phyloP scores from a whole-genome alignment of 108 stramenopile species.

The Nitzschia sp. region DNA sequence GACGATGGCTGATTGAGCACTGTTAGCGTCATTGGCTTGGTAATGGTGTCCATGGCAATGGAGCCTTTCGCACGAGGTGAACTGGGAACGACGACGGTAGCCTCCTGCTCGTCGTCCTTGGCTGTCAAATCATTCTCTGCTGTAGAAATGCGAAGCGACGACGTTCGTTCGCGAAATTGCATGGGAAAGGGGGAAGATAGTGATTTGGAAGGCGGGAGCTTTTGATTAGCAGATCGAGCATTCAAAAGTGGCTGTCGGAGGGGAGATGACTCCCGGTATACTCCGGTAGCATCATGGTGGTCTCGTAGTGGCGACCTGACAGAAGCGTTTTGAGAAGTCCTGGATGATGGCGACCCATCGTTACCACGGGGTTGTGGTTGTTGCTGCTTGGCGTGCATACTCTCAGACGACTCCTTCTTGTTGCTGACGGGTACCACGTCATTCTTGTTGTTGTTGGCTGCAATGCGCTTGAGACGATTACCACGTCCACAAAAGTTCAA shows the following conservation, averaged over 20 bases:
- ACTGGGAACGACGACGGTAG: not conserved
- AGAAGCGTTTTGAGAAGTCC: not conserved
- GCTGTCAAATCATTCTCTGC: not conserved
- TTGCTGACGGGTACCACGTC: no score
- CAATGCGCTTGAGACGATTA: conserved; percentile 6
- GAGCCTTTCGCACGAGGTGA: not conserved
- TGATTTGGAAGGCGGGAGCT: conserved; percentile 33
- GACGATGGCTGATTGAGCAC: not conserved
- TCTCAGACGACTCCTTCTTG: not conserved
- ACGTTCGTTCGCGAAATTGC: conserved; percentile 36
- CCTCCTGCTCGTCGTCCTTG: not conserved
- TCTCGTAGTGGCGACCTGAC: conserved; percentile 1
- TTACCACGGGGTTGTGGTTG: not conserved
- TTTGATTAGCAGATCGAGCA: conserved; percentile 21
- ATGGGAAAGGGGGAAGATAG: conserved; percentile 38
- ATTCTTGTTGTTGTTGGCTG: no score
- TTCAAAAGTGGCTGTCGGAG: not conserved
- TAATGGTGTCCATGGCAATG: conserved; percentile 16
- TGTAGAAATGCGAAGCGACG: conserved; percentile 6
- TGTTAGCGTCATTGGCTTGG: conserved; percentile 11
- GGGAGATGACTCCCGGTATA: not conserved
- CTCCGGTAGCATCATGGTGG: not conserved
- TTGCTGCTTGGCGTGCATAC: conserved; percentile 1
- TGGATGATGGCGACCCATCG: no score
- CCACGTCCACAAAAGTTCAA: conserved; percentile 28